Conservation (phyloP, 2,329 filamentous ascomycete genomes). For the Colletotrichum cuscutae region DNA sequence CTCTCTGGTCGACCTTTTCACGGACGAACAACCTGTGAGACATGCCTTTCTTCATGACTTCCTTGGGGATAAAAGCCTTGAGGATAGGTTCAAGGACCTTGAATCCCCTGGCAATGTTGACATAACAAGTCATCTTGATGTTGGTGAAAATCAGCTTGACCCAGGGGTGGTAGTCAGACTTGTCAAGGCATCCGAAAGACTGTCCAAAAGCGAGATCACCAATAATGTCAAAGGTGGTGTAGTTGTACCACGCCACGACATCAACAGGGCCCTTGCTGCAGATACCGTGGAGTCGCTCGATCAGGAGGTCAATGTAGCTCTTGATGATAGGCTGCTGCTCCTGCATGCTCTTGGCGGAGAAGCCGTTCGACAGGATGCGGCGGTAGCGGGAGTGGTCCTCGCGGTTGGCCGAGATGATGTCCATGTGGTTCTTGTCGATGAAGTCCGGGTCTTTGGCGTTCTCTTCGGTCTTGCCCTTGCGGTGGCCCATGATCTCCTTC, state of each 20-base stretch:
- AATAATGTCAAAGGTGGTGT: constrained; percentile 44
- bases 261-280: constrained; percentile 34
- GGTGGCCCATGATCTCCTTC: constrained; percentile 52
- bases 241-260: constrained; percentile 42
- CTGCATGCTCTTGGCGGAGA: constrained; percentile 40
- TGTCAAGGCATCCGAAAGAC: constrained; percentile 41
- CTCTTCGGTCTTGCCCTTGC: constrained; percentile 12
- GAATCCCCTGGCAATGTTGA: neutral
- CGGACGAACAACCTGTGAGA: neutral
- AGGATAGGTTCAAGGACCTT: neutral
- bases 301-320: constrained; percentile 51
- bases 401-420: constrained; percentile 37
- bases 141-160: constrained; percentile 37
- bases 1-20: constrained; percentile 27
- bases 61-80: constrained; percentile 8
- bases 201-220: constrained; percentile 44
- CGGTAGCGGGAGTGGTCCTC: constrained; percentile 30
- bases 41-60: neutral
- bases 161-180: constrained; percentile 32
- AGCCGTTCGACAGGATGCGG: constrained; percentile 37
- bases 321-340: constrained; percentile 44
- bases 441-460: constrained; percentile 15
- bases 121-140: neutral
- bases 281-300: constrained; percentile 47
- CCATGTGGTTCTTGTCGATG: neutral